Conservation (phyloP, 2,329 filamentous ascomycete genomes). For the Nothopassalora personata region DNA sequence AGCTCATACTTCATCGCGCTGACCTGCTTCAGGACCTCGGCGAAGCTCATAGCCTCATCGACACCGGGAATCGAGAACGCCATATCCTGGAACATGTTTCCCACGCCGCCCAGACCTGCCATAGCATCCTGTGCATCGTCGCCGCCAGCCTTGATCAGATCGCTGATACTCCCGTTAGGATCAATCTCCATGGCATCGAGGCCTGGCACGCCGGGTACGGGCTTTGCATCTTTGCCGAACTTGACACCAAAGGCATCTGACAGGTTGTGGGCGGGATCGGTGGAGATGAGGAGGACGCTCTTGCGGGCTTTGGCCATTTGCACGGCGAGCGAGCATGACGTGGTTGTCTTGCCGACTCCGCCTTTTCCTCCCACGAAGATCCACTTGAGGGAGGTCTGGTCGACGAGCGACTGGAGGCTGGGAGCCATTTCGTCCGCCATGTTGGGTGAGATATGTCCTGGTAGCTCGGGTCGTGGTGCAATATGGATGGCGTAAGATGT, state of each 20-base stretch:
- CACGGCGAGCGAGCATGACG: constrained; percentile 95
- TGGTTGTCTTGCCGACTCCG: constrained; percentile 98
- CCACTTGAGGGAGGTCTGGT: constrained; percentile 94
- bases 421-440: constrained; percentile 75
- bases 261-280: constrained; percentile 95
- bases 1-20: constrained; percentile 98
- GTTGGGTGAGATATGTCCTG: constrained; percentile 7
- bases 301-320: constrained; percentile 93
- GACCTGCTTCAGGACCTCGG: constrained; percentile 98
- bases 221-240: constrained; percentile 95
- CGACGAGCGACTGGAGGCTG: constrained; percentile 86
- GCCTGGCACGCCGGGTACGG: constrained; percentile 87
- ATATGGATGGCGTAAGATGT: neutral
- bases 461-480: neutral
- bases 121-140: constrained; percentile 66
- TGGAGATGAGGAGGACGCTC: constrained; percentile 95
- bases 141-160: constrained; percentile 75
- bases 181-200: constrained; percentile 99
- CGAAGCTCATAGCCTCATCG: constrained; percentile 99
- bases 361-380: constrained; percentile 99
- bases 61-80: constrained; percentile 97
- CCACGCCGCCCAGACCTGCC: constrained; percentile 64
- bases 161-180: constrained; percentile 95
- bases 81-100: constrained; percentile 97
- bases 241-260: constrained; percentile 98